phyloP scores from a whole-genome alignment of 2,329 filamentous ascomycete genomes.

The Fusarium drepaniforme region DNA sequence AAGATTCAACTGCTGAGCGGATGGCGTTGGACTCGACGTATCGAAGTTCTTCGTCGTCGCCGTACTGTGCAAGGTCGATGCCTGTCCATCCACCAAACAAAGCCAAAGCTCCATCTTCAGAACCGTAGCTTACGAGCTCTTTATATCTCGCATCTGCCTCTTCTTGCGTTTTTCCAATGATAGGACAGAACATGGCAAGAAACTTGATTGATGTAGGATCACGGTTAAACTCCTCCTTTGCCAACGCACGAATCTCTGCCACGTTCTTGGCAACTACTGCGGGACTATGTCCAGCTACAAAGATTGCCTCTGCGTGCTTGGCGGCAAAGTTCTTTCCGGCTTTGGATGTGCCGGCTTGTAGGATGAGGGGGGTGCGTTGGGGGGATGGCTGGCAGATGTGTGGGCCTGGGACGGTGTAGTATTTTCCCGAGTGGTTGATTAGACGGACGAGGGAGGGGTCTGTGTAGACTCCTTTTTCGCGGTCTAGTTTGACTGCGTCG shows the following conservation, averaged over 20 bases:
- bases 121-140: slow-evolving; percentile 67
- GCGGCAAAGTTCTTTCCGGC: slow-evolving; percentile 71
- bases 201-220: slow-evolving; percentile 71
- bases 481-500: slow-evolving; percentile 69
- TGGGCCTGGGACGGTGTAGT: slow-evolving; percentile 69
- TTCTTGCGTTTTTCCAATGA: slow-evolving; percentile 70
- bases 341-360: slow-evolving; percentile 73
- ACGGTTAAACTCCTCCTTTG: slow-evolving; percentile 61
- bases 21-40: slow-evolving; percentile 73
- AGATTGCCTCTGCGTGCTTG: slow-evolving; percentile 74
- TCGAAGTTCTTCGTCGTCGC: slow-evolving; percentile 72
- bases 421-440: slow-evolving; percentile 73
- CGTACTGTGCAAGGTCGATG: slow-evolving; percentile 71
- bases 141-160: slow-evolving; percentile 64
- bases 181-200: slow-evolving; percentile 67
- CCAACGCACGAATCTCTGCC: slow-evolving; percentile 66
- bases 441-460: slow-evolving; percentile 63
- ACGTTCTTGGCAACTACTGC: slow-evolving; percentile 67
- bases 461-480: slow-evolving; percentile 62
- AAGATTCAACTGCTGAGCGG: slow-evolving; percentile 61
- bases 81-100: slow-evolving; percentile 77
- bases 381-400: slow-evolving; percentile 72
- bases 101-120: slow-evolving; percentile 71
- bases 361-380: slow-evolving; percentile 73
- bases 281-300: slow-evolving; percentile 70